Evolutionary conservation across 2,329 filamentous ascomycete genomes (phyloP).

Genomic region (Cladobotryum mycophilum): DNA sequence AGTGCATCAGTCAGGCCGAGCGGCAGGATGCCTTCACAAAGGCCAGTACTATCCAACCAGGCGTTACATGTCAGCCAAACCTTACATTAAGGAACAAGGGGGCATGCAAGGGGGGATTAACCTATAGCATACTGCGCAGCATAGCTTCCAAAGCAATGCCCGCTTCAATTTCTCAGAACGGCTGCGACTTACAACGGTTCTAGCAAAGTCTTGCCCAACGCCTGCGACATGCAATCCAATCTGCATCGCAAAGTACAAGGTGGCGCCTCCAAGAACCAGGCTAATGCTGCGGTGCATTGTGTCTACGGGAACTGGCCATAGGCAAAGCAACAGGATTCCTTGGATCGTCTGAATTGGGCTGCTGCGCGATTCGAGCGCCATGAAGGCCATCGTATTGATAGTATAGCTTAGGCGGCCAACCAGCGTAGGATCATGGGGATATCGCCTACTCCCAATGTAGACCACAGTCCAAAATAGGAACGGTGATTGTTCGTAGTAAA

Average conservation of each 20-base stretch:
- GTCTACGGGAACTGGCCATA: constrained; percentile 34
- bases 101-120: constrained; percentile 16
- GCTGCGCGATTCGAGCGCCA: constrained; percentile 22
- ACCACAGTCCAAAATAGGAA: constrained; percentile 34
- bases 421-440: constrained; percentile 28
- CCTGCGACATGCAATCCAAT: constrained; percentile 33
- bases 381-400: constrained; percentile 30
- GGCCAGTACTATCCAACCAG: neutral
- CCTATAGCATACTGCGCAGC: constrained; percentile 22
- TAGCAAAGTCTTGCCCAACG: constrained; percentile 33
- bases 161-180: neutral
- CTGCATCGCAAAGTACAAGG: constrained; percentile 33
- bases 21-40: constrained; percentile 3
- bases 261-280: constrained; percentile 32
- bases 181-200: constrained; percentile 25
- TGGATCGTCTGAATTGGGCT: constrained; percentile 24
- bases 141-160: constrained; percentile 6
- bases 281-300: constrained; percentile 35
- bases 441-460: constrained; percentile 31
- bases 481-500: constrained; percentile 2
- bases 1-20: constrained; percentile 3
- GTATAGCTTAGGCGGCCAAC: constrained; percentile 25
- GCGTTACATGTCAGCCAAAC: neutral
- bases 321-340: constrained; percentile 31
- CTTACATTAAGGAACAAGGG: neutral